These are phyloP conservation scores for Physcomitrellopsis africana DNA, from an alignment of 225 moss, liverwort and hornwort species.

Conservation along the genomic window DNA sequence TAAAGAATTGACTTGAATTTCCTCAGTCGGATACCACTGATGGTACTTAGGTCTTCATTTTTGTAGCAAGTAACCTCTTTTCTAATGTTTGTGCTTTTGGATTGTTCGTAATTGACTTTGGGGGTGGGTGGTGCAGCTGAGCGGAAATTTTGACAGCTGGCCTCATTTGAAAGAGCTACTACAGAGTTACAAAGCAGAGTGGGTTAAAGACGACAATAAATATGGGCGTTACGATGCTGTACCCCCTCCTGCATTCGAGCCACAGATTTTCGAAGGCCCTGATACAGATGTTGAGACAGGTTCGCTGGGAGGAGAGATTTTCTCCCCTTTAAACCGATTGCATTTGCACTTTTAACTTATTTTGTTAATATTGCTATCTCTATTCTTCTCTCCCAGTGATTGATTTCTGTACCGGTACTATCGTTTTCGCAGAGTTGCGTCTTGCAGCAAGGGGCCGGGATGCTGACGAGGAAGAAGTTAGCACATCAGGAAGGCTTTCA, in stretches of 20 bases:
- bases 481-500: conserved; percentile 74
- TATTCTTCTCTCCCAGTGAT: background rate
- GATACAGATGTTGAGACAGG: conserved; percentile 86
- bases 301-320: conserved; percentile 9
- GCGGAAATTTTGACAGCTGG: conserved; percentile 77
- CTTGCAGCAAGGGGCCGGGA: conserved; percentile 60
- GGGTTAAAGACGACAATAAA: conserved; percentile 83
- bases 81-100: background rate
- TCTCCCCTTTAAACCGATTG: background rate
- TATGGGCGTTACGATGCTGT: conserved; percentile 82
- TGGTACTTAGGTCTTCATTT: background rate
- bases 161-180: conserved; percentile 85
- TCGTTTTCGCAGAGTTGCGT: conserved; percentile 53
- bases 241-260: conserved; percentile 63
- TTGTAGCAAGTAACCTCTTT: background rate
- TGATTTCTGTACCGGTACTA: background rate
- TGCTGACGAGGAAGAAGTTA: conserved; percentile 69
- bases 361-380: background rate
- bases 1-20: background rate
- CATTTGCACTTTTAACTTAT: background rate
- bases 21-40: background rate
- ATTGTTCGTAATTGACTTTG: conserved; percentile 4
- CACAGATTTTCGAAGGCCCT: conserved; percentile 79
- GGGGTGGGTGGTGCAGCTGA: conserved; percentile 48
- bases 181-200: conserved; percentile 75